phyloP scores from a whole-genome alignment of 495 filamentous ascomycete genomes.

The Xylaria curta region DNA sequence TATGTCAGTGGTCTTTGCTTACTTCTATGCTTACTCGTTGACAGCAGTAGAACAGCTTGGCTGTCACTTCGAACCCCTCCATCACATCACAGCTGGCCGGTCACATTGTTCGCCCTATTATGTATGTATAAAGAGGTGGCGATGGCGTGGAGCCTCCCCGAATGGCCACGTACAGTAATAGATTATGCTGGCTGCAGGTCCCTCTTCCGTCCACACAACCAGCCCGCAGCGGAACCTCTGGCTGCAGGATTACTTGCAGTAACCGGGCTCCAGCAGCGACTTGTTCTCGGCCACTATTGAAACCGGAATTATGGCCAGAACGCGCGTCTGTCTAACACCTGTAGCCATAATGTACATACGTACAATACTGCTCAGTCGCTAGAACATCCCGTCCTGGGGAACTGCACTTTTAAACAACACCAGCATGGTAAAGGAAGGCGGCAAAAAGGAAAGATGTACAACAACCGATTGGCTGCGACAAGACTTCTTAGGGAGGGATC shows the following conservation, averaged over 20 bases:
- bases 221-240: slow-evolving; percentile 9
- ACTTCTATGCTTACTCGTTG: not conserved
- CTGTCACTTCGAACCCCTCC: slow-evolving; percentile 5
- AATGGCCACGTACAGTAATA: slow-evolving; percentile 24
- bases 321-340: not conserved
- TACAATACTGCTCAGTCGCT: not conserved
- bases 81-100: slow-evolving; percentile 17
- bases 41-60: not conserved
- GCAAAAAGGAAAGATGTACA: not conserved
- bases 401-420: too few species aligned
- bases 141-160: slow-evolving; percentile 17
- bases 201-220: not conserved
- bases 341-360: not conserved
- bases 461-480: slow-evolving; percentile 1
- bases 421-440: not conserved
- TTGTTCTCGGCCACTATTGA: not conserved
- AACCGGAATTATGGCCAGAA: not conserved
- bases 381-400: not conserved
- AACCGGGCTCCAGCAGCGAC: not conserved
- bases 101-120: not conserved
- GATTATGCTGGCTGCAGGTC: slow-evolving; percentile 13
- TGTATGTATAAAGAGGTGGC: slow-evolving; percentile 13
- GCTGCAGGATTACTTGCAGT: slow-evolving; percentile 20
- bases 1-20: not conserved
- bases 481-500: not conserved